phyloP scores from a whole-genome alignment of 441 rosid genomes.

The Theobroma grandiflorum region DNA sequence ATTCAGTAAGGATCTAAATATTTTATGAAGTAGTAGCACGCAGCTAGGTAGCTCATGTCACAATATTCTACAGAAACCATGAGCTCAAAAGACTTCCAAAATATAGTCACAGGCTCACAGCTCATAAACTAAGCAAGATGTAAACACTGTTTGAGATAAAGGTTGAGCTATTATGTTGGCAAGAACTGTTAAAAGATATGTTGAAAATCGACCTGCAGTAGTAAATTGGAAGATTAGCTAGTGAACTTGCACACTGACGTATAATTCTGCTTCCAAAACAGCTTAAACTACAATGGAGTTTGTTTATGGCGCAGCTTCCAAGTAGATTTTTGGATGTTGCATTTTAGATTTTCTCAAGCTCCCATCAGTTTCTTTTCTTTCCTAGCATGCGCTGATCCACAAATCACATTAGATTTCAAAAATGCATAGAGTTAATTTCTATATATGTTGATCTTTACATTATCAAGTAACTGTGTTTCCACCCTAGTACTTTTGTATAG shows the following conservation, averaged over 20 bases:
- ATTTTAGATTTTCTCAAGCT: background rate
- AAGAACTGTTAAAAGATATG: background rate
- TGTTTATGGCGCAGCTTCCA: background rate
- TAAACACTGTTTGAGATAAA: background rate
- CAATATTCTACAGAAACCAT: slow-evolving; percentile 1
- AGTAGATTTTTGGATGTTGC: background rate
- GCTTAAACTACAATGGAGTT: background rate
- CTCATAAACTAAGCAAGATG: background rate
- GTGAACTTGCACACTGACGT: background rate
- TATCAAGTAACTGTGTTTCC: background rate
- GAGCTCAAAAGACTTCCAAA: background rate
- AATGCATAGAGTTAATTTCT: background rate
- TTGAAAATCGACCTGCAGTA: background rate
- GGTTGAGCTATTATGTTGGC: background rate
- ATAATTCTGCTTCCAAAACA: background rate
- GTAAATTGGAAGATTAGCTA: background rate
- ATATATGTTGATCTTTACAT: too few species aligned
- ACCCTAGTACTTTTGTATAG: background rate
- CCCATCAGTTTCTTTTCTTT: background rate
- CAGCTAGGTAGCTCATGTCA: background rate
- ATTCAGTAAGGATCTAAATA: background rate
- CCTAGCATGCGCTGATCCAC: background rate
- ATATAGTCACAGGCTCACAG: background rate
- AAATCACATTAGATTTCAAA: background rate
- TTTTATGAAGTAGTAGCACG: background rate